Conservation (phyloP, 2,329 filamentous ascomycete species). For the Beauveria rudraprayagi region DNA sequence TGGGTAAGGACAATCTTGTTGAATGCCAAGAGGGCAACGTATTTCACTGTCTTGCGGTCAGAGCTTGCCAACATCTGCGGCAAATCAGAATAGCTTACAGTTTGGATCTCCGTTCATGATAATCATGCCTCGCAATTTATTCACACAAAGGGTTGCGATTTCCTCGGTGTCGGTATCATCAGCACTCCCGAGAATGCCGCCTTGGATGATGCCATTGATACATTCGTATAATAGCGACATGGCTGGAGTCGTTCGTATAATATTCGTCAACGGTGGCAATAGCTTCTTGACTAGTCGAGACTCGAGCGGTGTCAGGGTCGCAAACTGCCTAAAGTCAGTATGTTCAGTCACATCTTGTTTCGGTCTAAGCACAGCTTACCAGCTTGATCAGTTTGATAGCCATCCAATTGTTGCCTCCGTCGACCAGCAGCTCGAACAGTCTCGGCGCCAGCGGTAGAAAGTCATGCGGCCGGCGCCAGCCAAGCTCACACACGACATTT, state of each 20-base stretch:
- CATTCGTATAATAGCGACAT: slow-evolving; percentile 99
- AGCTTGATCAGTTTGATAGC: slow-evolving; percentile 98
- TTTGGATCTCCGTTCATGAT: slow-evolving; percentile 91
- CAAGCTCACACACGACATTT: slow-evolving; percentile 93
- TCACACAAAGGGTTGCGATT: slow-evolving; percentile 85
- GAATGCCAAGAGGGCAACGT: slow-evolving; percentile 89
- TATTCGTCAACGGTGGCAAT: slow-evolving; percentile 78
- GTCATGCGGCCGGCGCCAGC: slow-evolving; percentile 87
- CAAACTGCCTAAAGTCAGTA: slow-evolving; percentile 56
- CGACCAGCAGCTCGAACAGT: slow-evolving; percentile 84
- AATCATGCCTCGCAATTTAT: slow-evolving; percentile 88
- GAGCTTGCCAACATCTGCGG: not conserved
- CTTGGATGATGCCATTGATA: slow-evolving; percentile 96
- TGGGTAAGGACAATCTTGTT: slow-evolving; percentile 90
- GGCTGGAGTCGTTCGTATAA: slow-evolving; percentile 89
- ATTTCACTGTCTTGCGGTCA: slow-evolving; percentile 62
- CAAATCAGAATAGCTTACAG: slow-evolving; percentile 42
- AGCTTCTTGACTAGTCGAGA: slow-evolving; percentile 87
- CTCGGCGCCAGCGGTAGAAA: slow-evolving; percentile 87
- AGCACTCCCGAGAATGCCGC: slow-evolving; percentile 78
- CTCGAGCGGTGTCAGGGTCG: slow-evolving; percentile 85
- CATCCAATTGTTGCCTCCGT: slow-evolving; percentile 98
- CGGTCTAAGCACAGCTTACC: slow-evolving; percentile 33
- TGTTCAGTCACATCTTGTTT: not conserved
- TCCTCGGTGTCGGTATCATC: slow-evolving; percentile 79